Conservation (phyloP, 2,329 filamentous ascomycete genomes). For the Phialocephala sp. region DNA sequence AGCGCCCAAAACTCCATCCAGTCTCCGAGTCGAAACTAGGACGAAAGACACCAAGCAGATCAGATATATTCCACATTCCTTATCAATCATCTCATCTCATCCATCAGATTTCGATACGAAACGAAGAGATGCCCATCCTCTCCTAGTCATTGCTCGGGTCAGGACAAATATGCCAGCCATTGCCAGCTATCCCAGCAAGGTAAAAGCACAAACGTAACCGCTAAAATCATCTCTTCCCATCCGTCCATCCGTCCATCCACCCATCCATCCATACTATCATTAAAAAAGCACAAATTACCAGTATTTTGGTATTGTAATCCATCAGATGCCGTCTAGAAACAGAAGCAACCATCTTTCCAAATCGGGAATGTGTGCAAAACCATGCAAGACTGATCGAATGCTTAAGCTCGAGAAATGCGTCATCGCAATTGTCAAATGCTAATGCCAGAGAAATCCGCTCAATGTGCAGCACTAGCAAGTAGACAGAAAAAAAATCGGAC, state of each 20-base stretch:
- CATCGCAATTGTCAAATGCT: constrained; percentile 25
- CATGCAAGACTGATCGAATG: constrained; percentile 25
- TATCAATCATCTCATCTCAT: constrained; percentile 25
- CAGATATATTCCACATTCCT: constrained; percentile 18
- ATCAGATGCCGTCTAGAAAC: constrained; percentile 24
- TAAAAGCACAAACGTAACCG: constrained; percentile 23
- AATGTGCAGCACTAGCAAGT: constrained; percentile 34
- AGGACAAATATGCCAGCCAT: constrained; percentile 28
- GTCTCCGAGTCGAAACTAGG: not conserved
- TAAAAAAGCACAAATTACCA: constrained; percentile 24
- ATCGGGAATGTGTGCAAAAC: constrained; percentile 29
- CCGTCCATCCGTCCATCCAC: constrained; percentile 8
- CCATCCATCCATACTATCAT: constrained; percentile 37
- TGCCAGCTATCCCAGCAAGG: constrained; percentile 23
- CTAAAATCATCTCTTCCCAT: constrained; percentile 10
- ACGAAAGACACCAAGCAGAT: constrained; percentile 5
- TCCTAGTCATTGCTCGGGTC: constrained; percentile 15
- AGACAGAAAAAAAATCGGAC: constrained; percentile 30
- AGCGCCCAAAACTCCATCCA: constrained; percentile 7
- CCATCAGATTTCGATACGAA: constrained; percentile 29
- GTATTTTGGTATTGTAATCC: constrained; percentile 25
- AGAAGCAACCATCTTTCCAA: constrained; percentile 36
- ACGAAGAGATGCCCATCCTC: constrained; percentile 27
- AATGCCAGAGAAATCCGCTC: constrained; percentile 38
- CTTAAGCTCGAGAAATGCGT: constrained; percentile 26